Percentiles rank a stretch among this genome's conserved stretches.
Conservation (phyloP, 1,139 yeast species). For the Yamadazyma kanchanaburiensis region DNA sequence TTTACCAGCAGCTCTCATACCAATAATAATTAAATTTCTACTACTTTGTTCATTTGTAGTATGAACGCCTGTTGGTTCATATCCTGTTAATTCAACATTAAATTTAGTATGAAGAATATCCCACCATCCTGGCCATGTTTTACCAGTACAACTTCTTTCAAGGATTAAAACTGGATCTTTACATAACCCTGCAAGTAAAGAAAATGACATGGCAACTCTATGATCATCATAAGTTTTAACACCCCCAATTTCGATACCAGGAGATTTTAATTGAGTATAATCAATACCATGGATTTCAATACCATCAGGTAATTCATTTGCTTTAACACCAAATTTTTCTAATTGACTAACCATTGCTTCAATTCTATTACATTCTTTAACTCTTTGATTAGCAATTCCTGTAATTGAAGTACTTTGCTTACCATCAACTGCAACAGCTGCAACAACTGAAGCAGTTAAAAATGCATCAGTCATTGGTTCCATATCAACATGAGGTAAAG, state of each 20-base stretch:
- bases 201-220: constrained; percentile 97
- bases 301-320: constrained; percentile 88
- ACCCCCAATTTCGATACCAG: constrained; percentile 48
- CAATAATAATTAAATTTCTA: constrained; percentile 81
- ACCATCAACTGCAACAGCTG: constrained; percentile 72
- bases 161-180: constrained; percentile 64
- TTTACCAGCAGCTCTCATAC: constrained; percentile 99
- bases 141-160: constrained; percentile 90
- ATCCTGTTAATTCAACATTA: constrained; percentile 66
- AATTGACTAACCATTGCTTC: constrained; percentile 90
- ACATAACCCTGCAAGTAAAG: constrained; percentile 67
- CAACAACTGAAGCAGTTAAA: constrained; percentile 93
- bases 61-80: constrained; percentile 34
- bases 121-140: constrained; percentile 99
- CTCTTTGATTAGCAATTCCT: constrained; percentile 98
- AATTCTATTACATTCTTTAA: constrained; percentile 94
- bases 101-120: constrained; percentile 75
- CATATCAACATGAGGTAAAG: constrained; percentile 83
- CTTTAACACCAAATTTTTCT: constrained; percentile 83
- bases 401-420: constrained; percentile 68
- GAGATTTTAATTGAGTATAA: constrained; percentile 45
- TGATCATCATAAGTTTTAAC: constrained; percentile 89
- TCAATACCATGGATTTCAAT: constrained; percentile 75
- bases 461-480: constrained; percentile 99
- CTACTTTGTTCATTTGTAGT: constrained; percentile 45